Evolutionary conservation across 1,284 basidiomycete genomes (phyloP).

Genomic region (Ganoderma sinense): DNA sequence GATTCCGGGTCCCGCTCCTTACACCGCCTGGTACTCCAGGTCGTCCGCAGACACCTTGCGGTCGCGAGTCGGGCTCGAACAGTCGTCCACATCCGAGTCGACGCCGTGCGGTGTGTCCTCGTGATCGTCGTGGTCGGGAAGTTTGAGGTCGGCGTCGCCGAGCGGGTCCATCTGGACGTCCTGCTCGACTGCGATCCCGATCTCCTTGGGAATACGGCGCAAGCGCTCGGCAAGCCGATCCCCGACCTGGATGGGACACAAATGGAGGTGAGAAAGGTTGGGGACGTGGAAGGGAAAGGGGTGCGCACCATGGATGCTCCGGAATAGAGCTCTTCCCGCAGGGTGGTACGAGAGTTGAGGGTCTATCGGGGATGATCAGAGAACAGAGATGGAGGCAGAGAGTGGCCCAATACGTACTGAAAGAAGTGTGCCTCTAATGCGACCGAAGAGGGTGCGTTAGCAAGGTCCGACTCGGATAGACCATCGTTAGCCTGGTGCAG

Average conservation of each 20-base stretch:
- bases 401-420: conserved; percentile 4
- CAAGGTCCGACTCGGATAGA: not conserved
- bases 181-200: conserved; percentile 23
- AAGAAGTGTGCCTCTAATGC: conserved; percentile 15
- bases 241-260: not conserved
- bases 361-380: conserved; percentile 6
- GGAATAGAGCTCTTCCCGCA: conserved; percentile 23
- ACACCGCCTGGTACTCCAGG: not conserved
- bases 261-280: not conserved
- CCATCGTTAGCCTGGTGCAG: not conserved
- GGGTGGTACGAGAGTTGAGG: conserved; percentile 24
- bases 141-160: conserved; percentile 18
- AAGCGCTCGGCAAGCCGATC: conserved; percentile 13
- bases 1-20: not conserved
- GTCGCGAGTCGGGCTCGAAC: not conserved
- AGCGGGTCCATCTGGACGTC: conserved; percentile 17
- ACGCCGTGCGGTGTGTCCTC: not conserved
- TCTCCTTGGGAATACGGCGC: conserved; percentile 19
- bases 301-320: conserved; percentile 9
- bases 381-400: not conserved
- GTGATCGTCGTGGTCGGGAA: not conserved
- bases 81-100: not conserved
- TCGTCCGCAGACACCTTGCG: not conserved
- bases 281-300: not conserved
- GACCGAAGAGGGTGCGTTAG: not conserved